These are phyloP conservation scores for Claviceps africana DNA, from an alignment of 2,329 filamentous ascomycete species.

Conservation along the genomic window DNA sequence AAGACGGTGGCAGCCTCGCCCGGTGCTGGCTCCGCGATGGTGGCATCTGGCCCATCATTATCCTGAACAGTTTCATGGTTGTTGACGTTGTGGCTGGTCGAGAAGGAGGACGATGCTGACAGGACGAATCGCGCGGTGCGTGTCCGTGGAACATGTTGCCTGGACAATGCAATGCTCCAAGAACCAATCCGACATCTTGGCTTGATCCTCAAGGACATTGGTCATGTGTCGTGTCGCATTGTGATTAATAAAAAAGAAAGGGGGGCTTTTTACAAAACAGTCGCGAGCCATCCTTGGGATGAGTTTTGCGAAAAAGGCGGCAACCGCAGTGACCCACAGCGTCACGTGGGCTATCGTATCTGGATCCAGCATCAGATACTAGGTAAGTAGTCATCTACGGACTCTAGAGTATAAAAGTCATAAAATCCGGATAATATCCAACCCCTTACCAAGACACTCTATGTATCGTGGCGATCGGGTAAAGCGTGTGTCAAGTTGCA, in stretches of 20 bases:
- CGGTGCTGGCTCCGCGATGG: not conserved
- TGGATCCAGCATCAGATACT: too few species aligned
- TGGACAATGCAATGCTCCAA: slow-evolving; percentile 17
- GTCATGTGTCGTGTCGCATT: slow-evolving; percentile 25
- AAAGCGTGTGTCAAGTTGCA: too few species aligned
- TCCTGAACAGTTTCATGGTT: not conserved
- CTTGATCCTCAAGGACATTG: slow-evolving; percentile 33
- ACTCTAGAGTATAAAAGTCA: not conserved
- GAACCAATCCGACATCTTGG: slow-evolving; percentile 28
- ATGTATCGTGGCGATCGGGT: too few species aligned
- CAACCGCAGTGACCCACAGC: not conserved
- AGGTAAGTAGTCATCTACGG: not conserved
- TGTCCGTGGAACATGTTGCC: slow-evolving; percentile 11
- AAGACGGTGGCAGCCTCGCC: slow-evolving; percentile 5
- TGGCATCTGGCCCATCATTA: not conserved
- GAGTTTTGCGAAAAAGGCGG: not conserved
- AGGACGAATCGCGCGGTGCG: slow-evolving; percentile 8
- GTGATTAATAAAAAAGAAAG: slow-evolving; percentile 6
- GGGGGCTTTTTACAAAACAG: not conserved
- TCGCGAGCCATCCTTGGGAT: not conserved
- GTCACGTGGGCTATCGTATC: slow-evolving; percentile 6
- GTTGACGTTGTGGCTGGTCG: not conserved
- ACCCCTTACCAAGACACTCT: too few species aligned
- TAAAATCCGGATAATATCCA: too few species aligned
- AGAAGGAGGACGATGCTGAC: not conserved